Evolutionary conservation across 768 basidiomycete species (phyloP), one percentile per base, ranked within the genome.

Genomic region (Asterophora parasitica): DNA sequence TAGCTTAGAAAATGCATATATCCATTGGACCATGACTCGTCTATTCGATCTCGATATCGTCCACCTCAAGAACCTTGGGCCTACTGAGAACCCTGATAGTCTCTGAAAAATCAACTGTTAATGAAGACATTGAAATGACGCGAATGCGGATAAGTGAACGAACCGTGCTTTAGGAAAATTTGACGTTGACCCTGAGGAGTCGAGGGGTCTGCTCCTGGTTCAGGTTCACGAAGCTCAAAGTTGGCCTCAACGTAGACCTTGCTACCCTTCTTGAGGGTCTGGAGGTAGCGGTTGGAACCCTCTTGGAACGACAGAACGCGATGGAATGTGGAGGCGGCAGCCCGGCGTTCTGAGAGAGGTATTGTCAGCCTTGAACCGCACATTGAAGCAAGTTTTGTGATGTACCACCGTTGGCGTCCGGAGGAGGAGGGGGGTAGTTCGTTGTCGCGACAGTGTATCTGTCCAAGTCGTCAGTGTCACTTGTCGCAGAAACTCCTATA

Each of bases 161-260:
- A 51, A 88, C 91, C 88, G 53, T 92, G 90, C 60, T 79, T 74
- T 33, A 92, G 73, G 66, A 90, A 85, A 46, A 92, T 85, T 62
- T 91, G 88, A 27, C 87, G 82, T 60, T 90, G 88, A 1, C 82
- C 85, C 46, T 81, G 74, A 26, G 83, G 78, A 0, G 85, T 78
- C 42, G 75, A 66, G 2, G 86, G 73, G 43, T 89, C 86, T 10
- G 86, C 79, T 32, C 68, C 73, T 5, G 74, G 64, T 33, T 85
- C 84, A 7, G 88, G 78, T 49, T 91, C 86, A 32, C 83, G 78
- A 17, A 92, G 64, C 63, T 91, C 88, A 51, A 77, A 91, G 55
- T 71, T 74, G 23, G 89, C 83, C 63, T 94, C 91, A 30, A 88
- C 89, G 51, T 82, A 92, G 13, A 94, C 90, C 49, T 71, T 81